Conservation (phyloP, 371 early-diverging fungal genomes). For the Mortierella sp. region DNA sequence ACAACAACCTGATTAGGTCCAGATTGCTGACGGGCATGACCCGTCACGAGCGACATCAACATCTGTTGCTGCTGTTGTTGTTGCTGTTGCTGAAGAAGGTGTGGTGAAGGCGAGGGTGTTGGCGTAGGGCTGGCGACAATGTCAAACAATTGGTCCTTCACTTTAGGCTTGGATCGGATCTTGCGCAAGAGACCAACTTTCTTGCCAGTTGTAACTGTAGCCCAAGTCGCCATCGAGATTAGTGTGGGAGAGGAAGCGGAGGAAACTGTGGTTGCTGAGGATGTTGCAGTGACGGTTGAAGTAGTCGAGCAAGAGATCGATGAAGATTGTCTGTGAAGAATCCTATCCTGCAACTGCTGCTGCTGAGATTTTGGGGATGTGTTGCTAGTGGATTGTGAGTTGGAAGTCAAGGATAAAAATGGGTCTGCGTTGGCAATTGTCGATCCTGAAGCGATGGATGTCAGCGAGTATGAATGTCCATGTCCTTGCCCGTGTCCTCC, state of each 20-base stretch:
- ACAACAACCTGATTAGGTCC: background rate
- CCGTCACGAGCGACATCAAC: background rate
- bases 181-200: constrained; percentile 45
- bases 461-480: constrained; percentile 23
- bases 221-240: constrained; percentile 17
- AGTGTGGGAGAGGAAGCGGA: constrained; percentile 19
- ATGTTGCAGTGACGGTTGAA: background rate
- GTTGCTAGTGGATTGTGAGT: no score
- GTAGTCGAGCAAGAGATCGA: background rate
- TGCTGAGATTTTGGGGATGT: no score
- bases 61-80: background rate
- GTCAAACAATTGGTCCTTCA: constrained; percentile 45
- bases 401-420: background rate
- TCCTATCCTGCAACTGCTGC: background rate
- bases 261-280: background rate
- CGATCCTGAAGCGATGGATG: constrained; percentile 20
- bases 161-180: constrained; percentile 42
- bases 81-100: background rate
- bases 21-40: constrained; percentile 1
- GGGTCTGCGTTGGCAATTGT: constrained; percentile 10
- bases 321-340: background rate
- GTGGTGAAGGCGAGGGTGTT: background rate
- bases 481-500: constrained; percentile 2
- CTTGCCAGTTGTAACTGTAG: constrained; percentile 19
- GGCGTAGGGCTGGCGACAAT: constrained; percentile 15